phyloP scores from a whole-genome alignment of 345 rosid species.

The Camelina sativa region DNA sequence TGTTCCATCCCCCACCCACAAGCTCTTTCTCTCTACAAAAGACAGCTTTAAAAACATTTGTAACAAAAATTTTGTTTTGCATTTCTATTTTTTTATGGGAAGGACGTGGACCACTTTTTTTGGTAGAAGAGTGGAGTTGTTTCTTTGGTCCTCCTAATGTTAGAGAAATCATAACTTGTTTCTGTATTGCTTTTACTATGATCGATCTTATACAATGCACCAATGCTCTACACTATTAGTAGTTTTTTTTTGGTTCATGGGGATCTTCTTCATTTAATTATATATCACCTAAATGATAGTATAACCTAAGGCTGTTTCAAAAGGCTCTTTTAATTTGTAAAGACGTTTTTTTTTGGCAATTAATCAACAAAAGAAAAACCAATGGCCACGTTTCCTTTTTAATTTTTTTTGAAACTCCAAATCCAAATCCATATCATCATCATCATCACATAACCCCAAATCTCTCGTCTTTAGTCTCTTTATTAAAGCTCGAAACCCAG shows the following conservation, averaged over 20 bases:
- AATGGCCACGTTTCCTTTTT: neutral
- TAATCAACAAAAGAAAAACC: neutral
- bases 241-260: too few relatives aligned
- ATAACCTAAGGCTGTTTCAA: neutral
- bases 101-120: slow-evolving; percentile 24
- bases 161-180: too few relatives aligned
- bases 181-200: too few relatives aligned
- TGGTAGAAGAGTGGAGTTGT: slow-evolving; percentile 32
- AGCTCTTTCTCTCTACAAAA: neutral
- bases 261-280: too few relatives aligned
- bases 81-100: slow-evolving; percentile 5
- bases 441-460: neutral
- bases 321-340: neutral
- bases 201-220: too few relatives aligned
- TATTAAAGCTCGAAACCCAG: slow-evolving; percentile 5
- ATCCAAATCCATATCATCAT: neutral
- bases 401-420: neutral
- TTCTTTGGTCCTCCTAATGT: too few relatives aligned
- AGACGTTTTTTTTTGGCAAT: neutral
- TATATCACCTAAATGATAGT: too few relatives aligned
- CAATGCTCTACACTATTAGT: too few relatives aligned
- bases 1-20: neutral
- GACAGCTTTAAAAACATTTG: slow-evolving; percentile 20
- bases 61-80: neutral
- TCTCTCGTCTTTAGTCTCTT: neutral